Evolutionary conservation across 352 stramenopile species (phyloP).

Genomic region (Aphanomyces euteiches): DNA sequence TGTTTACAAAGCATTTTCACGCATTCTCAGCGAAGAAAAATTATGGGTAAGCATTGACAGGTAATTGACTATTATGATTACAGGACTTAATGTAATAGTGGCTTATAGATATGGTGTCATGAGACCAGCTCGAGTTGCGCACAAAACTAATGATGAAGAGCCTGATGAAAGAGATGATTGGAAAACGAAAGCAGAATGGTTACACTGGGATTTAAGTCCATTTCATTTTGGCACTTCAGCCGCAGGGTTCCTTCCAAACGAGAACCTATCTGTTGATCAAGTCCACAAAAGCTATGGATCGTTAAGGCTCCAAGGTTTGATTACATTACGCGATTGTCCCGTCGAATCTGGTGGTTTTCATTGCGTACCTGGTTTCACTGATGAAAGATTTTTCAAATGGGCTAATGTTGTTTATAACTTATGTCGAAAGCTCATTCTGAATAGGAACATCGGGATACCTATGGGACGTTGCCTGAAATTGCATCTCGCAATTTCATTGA

Average conservation of each 20-base stretch:
- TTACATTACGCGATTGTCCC: conserved; percentile 44
- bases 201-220: conserved; percentile 51
- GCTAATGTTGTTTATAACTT: conserved; percentile 17
- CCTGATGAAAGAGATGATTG: conserved; percentile 36
- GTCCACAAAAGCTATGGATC: conserved; percentile 40
- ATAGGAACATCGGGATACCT: conserved; percentile 27
- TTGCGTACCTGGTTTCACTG: conserved; percentile 47
- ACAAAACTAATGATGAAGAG: conserved; percentile 39
- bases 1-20: conserved; percentile 40
- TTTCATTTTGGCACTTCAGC: conserved; percentile 50
- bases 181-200: conserved; percentile 52
- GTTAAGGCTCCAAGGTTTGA: conserved; percentile 43
- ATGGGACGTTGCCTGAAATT: conserved; percentile 39
- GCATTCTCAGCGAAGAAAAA: conserved; percentile 36
- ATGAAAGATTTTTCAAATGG: conserved; percentile 48
- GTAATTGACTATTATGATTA: background rate
- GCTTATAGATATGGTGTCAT: conserved; percentile 41
- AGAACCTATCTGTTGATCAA: conserved; percentile 27
- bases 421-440: background rate
- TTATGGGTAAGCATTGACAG: conserved; percentile 52
- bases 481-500: conserved; percentile 46
- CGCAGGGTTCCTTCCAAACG: conserved; percentile 38
- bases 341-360: conserved; percentile 48
- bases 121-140: conserved; percentile 38
- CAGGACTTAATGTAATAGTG: background rate